Evolutionary conservation across 108 stramenopile species (phyloP), one percentile per base, ranked within the genome.

Genomic region (Chaetoceros tenuissimus): DNA sequence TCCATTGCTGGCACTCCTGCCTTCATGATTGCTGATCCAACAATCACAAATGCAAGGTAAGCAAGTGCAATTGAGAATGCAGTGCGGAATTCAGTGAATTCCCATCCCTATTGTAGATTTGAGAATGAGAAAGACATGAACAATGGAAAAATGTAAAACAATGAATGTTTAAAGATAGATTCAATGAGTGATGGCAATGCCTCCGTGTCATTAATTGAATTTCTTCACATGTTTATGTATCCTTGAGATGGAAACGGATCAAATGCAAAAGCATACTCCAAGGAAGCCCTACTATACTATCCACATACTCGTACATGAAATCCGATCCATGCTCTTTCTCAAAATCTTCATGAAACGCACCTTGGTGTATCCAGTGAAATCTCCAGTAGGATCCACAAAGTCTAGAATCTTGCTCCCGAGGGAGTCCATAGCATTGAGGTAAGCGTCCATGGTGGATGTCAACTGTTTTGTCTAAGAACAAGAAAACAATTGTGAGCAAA

Each of bases 1-100:
- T 90, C 94, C 34, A 92, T 82, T 19, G 87, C 73, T 29, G 81
- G 79, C 17, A 79, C 30, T 16, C 64, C 64, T 22, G 63, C 31
- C 29, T 66, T 74, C 84, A 94, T 88, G 54, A 92, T 51, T 16
- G 51, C 21, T 3, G 80, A 79, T 28, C 94, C 94, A 48, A 95
- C 31, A 8, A 89, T 29, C 34, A 95, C 91, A 67, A 95, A 89
- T 28, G 79, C 60, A 18, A 95, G 51, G 69, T 95, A 95, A 3
- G 70, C 76, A 24, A 82, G 46, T 20, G 89, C 90, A 30, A 95
- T 75, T 62, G 65, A 71, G 54, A 84, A 76, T 30, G 93, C 93
- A 30, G 76, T 74, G 20, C 76, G 50, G 68, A 93, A 93, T 57
- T 89, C 87, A 23, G 87, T 85, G 55, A 92, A 66, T 46, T 46